Conservation (phyloP, 495 filamentous ascomycete species). For the Xylaria intraflava region DNA sequence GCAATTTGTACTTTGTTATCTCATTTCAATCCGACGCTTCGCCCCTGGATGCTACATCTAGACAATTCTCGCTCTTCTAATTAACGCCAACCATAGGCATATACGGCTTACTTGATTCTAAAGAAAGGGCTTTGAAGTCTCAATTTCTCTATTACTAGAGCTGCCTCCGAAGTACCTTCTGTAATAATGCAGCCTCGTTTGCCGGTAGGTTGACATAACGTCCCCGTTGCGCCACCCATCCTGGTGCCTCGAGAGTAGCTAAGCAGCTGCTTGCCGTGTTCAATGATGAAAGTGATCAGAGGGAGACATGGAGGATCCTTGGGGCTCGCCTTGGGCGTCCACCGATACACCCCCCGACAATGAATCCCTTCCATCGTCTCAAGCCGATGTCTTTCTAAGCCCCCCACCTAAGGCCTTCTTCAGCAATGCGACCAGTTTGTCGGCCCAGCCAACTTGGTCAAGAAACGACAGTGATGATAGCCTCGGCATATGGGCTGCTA, state of each 20-base stretch:
- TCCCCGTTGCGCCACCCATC: conserved; percentile 2
- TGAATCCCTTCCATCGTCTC: conserved; percentile 24
- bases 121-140: background rate
- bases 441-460: conserved; percentile 40
- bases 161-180: too few relatives aligned
- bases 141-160: conserved; percentile 4
- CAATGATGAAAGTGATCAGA: conserved; percentile 7
- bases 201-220: background rate
- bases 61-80: too few relatives aligned
- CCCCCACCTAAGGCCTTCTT: conserved; percentile 42
- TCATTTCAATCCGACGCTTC: too few relatives aligned
- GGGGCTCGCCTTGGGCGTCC: conserved; percentile 47
- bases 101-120: too few relatives aligned
- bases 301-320: conserved; percentile 51
- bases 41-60: too few relatives aligned
- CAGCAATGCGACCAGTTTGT: conserved; percentile 26
- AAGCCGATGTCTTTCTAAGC: conserved; percentile 32
- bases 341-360: conserved; percentile 25
- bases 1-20: too few relatives aligned
- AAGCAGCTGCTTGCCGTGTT: conserved; percentile 3
- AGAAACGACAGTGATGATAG: conserved; percentile 36
- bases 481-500: conserved; percentile 35
- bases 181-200: background rate
- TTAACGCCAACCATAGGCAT: too few relatives aligned
- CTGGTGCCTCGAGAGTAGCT: background rate